These are phyloP conservation scores for Suhomyces kilbournensis DNA, from an alignment of 805 yeast genomes.

Conservation along the genomic window DNA sequence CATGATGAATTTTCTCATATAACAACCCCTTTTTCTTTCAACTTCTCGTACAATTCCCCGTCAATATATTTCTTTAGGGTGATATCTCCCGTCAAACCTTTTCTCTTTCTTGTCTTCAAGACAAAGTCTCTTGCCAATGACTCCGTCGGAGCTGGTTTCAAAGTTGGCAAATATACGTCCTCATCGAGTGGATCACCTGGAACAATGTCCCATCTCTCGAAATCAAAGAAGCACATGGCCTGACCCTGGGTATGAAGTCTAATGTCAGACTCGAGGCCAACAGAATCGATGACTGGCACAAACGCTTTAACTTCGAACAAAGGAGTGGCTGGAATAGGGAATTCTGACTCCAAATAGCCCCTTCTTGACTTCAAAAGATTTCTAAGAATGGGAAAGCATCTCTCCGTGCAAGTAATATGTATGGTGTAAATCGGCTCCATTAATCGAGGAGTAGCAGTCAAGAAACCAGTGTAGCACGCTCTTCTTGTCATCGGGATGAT, in stretches of 20 bases:
- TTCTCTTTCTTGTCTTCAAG: slow-evolving; percentile 82
- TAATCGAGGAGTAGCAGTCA: slow-evolving; percentile 74
- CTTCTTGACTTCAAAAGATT: slow-evolving; percentile 59
- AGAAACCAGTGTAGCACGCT: slow-evolving; percentile 78
- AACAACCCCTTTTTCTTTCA: slow-evolving; percentile 47
- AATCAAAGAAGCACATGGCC: slow-evolving; percentile 65
- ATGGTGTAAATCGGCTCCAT: slow-evolving; percentile 78
- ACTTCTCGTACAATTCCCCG: slow-evolving; percentile 49
- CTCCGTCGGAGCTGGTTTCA: slow-evolving; percentile 69
- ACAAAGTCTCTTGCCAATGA: slow-evolving; percentile 86
- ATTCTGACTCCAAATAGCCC: slow-evolving; percentile 49
- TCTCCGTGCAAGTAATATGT: slow-evolving; percentile 52
- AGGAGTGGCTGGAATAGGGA: slow-evolving; percentile 71
- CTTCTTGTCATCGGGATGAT: slow-evolving; percentile 77
- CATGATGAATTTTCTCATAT: slow-evolving; percentile 2
- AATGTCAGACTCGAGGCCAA: slow-evolving; percentile 86
- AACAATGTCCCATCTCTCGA: slow-evolving; percentile 70
- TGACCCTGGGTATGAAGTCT: slow-evolving; percentile 75
- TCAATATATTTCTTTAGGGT: slow-evolving; percentile 66
- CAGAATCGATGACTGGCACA: slow-evolving; percentile 86
- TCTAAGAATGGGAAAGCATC: slow-evolving; percentile 48
- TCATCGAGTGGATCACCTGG: slow-evolving; percentile 91
- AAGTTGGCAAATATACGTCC: slow-evolving; percentile 57
- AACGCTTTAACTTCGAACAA: slow-evolving; percentile 58
- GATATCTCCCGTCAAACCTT: slow-evolving; percentile 71